These are phyloP conservation scores for Acanthamoeba culbertsoni DNA, from an alignment of 208 protist species.

Conservation along the genomic window DNA sequence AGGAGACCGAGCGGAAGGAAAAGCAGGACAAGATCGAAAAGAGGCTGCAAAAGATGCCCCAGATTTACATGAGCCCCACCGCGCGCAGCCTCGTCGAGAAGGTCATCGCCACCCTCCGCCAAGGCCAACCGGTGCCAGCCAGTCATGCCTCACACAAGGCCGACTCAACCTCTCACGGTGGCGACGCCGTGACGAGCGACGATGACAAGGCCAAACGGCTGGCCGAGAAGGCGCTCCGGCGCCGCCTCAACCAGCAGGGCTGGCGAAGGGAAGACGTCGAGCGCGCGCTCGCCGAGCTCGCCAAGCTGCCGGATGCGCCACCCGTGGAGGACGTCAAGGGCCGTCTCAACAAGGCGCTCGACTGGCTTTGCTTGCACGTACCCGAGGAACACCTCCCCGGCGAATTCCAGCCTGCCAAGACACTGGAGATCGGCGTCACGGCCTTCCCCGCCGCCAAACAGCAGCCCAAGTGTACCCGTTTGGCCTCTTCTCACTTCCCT, in stretches of 20 bases:
- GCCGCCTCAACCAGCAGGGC: not conserved
- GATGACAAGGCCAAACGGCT: not conserved
- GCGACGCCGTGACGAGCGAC: not conserved
- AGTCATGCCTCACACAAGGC: not conserved
- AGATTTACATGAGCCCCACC: conserved; percentile 58
- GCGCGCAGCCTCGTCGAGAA: conserved; percentile 53
- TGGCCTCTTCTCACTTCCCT: not conserved
- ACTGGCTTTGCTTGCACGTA: conserved; percentile 57
- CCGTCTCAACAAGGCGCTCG: conserved; percentile 4
- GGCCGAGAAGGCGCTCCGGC: not conserved
- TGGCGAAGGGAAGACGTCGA: conserved; percentile 42
- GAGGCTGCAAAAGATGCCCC: conserved; percentile 52
- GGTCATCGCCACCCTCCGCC: not conserved
- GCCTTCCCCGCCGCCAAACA: not conserved
- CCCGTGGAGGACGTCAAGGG: not conserved
- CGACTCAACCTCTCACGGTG: not conserved
- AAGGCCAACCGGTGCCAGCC: not conserved
- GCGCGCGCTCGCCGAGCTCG: not conserved
- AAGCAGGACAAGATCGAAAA: conserved; percentile 61
- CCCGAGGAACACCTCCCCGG: conserved; percentile 55
- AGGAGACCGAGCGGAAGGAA: conserved; percentile 29
- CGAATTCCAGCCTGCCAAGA: conserved; percentile 53
- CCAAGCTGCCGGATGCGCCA: not conserved
- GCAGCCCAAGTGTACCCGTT: not conserved
- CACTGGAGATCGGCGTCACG: conserved; percentile 41